Percentiles rank a stretch among this genome's conserved stretches.
Evolutionary conservation across 441 rosid species (phyloP).

Genomic region (Populus tomentosa): DNA sequence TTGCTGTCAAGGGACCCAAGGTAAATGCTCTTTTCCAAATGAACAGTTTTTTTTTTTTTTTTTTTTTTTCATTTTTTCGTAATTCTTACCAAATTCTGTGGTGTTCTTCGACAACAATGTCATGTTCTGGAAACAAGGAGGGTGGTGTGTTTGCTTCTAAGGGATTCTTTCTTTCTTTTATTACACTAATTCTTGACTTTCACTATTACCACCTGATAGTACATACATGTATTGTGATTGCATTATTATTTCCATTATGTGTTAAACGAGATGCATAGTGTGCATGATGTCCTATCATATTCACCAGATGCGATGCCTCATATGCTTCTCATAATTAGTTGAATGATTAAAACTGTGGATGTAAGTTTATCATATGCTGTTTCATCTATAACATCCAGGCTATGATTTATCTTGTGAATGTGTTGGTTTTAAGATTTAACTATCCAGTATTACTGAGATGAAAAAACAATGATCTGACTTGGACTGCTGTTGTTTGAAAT

Average conservation of each 20-base stretch:
- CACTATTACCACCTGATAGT: not conserved
- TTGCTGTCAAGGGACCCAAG: constrained; percentile 96
- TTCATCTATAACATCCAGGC: not conserved
- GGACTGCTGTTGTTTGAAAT: not conserved
- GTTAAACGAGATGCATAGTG: not conserved
- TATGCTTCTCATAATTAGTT: too few species aligned
- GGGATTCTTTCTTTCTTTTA: not conserved
- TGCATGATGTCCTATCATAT: not conserved
- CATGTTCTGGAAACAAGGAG: not conserved
- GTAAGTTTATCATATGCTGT: not conserved
- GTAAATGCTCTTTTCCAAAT: constrained; percentile 29
- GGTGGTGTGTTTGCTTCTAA: not conserved
- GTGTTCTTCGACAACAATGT: not conserved
- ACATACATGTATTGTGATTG: not conserved
- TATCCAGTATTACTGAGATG: not conserved
- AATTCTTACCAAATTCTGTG: not conserved
- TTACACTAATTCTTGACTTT: not conserved
- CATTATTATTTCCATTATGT: not conserved
- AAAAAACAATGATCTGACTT: not conserved
- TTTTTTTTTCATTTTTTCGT: not conserved
- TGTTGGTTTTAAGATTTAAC: not conserved
- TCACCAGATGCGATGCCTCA: not conserved
- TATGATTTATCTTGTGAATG: not conserved
- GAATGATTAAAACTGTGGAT: not conserved
- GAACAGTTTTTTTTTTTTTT: not conserved